Percentiles rank a stretch among this genome's conserved stretches.
Evolutionary conservation across 2,329 filamentous ascomycete genomes (phyloP).

Genomic region (Verticillium nonalfalfae): DNA sequence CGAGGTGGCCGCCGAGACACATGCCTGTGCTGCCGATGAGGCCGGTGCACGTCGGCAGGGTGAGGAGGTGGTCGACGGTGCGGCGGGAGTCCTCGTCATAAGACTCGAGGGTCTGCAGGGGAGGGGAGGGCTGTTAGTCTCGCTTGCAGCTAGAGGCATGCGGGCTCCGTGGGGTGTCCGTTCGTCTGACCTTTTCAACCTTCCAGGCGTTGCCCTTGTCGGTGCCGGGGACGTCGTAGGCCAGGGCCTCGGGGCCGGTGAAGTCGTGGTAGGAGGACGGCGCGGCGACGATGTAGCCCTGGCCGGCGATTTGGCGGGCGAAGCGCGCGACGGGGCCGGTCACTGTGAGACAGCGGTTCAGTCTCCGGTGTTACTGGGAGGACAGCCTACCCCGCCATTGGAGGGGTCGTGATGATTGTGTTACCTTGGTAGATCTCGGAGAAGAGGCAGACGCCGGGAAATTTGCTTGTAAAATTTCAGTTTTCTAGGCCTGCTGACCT

Average conservation of each 20-base stretch:
- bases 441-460: slow-evolving; percentile 83
- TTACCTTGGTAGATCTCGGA: slow-evolving; percentile 93
- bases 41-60: slow-evolving; percentile 72
- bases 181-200: slow-evolving; percentile 57
- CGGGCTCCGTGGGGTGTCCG: too few species aligned
- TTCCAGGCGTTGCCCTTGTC: slow-evolving; percentile 86
- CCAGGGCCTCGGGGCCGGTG: slow-evolving; percentile 72
- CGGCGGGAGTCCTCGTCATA: slow-evolving; percentile 76
- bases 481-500: background rate
- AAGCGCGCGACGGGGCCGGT: slow-evolving; percentile 87
- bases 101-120: slow-evolving; percentile 62
- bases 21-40: slow-evolving; percentile 75
- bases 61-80: slow-evolving; percentile 64
- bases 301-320: slow-evolving; percentile 82
- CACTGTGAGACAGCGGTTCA: slow-evolving; percentile 42
- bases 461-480: slow-evolving; percentile 42
- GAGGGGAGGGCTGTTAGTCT: background rate
- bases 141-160: background rate
- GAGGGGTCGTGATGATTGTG: background rate
- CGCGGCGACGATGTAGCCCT: slow-evolving; percentile 89
- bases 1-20: slow-evolving; percentile 89
- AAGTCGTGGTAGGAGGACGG: slow-evolving; percentile 94
- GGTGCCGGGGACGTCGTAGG: slow-evolving; percentile 83
- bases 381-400: slow-evolving; percentile 3
- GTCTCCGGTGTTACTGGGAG: background rate